Evolutionary conservation across 2,329 filamentous ascomycete genomes (phyloP), one percentile per base, ranked within the genome.

Genomic region (Trichophaea hybrida): DNA sequence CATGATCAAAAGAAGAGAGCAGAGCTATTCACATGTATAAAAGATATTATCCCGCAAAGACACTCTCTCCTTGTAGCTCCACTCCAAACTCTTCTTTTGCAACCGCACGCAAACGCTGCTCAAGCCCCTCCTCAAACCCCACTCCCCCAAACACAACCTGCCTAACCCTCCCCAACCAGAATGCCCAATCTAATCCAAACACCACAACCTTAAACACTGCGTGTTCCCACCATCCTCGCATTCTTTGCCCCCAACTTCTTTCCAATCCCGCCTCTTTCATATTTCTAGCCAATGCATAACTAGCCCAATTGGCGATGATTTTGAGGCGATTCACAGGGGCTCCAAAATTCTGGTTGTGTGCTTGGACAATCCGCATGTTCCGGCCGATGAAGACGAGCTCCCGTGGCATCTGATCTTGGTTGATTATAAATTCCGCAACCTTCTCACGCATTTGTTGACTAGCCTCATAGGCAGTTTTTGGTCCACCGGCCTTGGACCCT

Each of bases 121-220:
- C 93, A 63, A 97, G 83, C 71, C 91, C 88, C 70, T 96, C 91
- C 71, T 97, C 93, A 86, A 97, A 93, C 0, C 90, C 90, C 7
- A 82, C 78, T 0, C 90, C 88, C 2, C 83, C 72, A 0, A 87
- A 86, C 10, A 96, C 70, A 70, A 80, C 79, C 74, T 97, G 90
- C 66, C 82, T 79, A 5, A 94, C 55, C 74, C 86, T 87, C 67
- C 82, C 85, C 67, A 85, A 85, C 71, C 86, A 94, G 71, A 95
- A 98, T 8, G 85, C 80, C 0, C 94, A 70, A 72, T 97, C 93
- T 13, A 83, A 86, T 4, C 80, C 77, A 13, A 88, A 74, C 66
- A 98, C 72, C 38, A 95, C 86, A 1, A 82, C 71, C 67, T 83
- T 81, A 74, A 97, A 97, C n/a, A 94, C 68, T 17, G 94, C 57